Evolutionary conservation across 2,329 filamentous ascomycete genomes (phyloP).

Genomic region (Fusarium gaditjirri): DNA sequence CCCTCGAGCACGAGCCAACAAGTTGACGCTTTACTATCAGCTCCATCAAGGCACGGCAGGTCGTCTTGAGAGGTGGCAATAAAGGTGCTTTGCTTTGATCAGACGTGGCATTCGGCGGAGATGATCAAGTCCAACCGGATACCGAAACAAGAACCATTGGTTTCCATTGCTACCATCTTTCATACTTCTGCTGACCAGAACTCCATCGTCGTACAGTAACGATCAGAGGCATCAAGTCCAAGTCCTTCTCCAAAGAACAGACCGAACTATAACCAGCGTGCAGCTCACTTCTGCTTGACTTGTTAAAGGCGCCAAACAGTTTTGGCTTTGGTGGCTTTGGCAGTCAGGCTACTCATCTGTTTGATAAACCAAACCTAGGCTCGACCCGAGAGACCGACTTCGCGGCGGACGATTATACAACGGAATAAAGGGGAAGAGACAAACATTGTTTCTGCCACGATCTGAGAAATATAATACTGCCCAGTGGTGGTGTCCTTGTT

Average conservation of each 20-base stretch:
- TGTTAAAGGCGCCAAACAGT: background rate
- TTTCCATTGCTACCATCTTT: background rate
- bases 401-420: constrained; percentile 11
- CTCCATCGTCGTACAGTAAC: background rate
- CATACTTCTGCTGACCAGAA: background rate
- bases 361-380: background rate
- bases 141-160: background rate
- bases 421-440: background rate
- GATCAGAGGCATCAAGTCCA: background rate
- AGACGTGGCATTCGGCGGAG: background rate
- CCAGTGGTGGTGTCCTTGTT: background rate
- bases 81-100: background rate
- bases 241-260: background rate
- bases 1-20: background rate
- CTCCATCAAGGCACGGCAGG: background rate
- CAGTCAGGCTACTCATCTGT: background rate
- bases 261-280: background rate
- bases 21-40: background rate
- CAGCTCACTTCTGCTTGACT: background rate
- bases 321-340: background rate
- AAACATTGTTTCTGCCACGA: background rate
- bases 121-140: background rate
- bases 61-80: background rate
- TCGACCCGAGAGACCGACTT: background rate
- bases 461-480: background rate